These are phyloP conservation scores for Fusarium nodosum DNA, from an alignment of 2,329 filamentous ascomycete species.

Conservation along the genomic window DNA sequence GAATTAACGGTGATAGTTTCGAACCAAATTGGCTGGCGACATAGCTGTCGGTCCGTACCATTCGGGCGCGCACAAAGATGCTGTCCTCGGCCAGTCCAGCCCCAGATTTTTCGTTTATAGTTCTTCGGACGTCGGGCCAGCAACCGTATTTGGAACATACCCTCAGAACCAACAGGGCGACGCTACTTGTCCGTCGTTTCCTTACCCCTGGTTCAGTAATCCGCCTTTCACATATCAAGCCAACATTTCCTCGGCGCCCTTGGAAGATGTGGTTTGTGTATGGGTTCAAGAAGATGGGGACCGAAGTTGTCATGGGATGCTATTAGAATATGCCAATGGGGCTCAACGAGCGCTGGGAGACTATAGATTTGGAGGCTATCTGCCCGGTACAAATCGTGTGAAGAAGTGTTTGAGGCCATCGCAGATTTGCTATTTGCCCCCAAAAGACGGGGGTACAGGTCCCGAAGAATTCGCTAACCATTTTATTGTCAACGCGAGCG, in stretches of 20 bases:
- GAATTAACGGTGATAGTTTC: conserved; percentile 5
- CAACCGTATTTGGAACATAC: conserved; percentile 29
- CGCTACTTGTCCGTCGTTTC: neutral
- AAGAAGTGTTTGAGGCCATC: neutral
- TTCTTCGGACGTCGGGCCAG: conserved; percentile 17
- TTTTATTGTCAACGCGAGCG: neutral
- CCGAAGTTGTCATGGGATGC: conserved; percentile 7
- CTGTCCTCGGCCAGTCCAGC: conserved; percentile 17
- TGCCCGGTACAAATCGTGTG: neutral
- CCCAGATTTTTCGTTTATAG: conserved; percentile 16
- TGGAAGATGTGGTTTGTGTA: neutral
- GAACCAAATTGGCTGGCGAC: conserved; percentile 23
- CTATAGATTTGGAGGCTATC: conserved; percentile 8
- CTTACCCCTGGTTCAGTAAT: neutral
- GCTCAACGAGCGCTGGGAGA: conserved; percentile 13
- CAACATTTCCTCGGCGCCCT: conserved; percentile 5
- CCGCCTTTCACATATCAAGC: neutral
- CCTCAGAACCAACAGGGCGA: neutral
- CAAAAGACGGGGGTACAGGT: neutral
- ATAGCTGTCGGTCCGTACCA: conserved; percentile 13
- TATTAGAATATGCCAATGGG: conserved; percentile 12
- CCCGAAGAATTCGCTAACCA: neutral
- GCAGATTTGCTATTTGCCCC: neutral
- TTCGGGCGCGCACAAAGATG: conserved; percentile 9
- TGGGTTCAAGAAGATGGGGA: conserved; percentile 7